phyloP scores from a whole-genome alignment of 2,329 filamentous ascomycete genomes.

The Xylariaceae sp. region DNA sequence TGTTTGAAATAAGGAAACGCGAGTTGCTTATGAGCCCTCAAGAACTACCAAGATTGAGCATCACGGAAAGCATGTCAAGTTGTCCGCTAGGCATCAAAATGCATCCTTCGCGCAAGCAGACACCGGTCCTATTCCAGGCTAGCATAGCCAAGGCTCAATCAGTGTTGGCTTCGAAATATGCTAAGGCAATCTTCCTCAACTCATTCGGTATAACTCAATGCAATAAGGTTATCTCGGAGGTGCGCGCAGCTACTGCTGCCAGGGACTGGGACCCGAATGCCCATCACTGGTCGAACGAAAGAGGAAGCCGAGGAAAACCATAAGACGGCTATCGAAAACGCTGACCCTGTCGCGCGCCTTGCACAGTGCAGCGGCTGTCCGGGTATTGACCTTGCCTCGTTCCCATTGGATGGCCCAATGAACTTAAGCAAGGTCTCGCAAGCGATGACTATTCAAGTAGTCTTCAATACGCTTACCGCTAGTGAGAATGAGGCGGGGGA shows the following conservation, averaged over 20 bases:
- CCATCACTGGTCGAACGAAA: neutral
- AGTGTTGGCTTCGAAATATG: conserved; percentile 58
- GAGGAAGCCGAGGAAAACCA: conserved; percentile 2
- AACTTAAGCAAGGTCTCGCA: conserved; percentile 1
- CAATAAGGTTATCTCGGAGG: neutral
- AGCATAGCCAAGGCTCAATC: conserved; percentile 59
- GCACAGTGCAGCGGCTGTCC: conserved; percentile 11
- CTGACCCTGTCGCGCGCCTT: conserved; percentile 8
- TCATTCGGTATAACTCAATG: neutral
- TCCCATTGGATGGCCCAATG: conserved; percentile 6
- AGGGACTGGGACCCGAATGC: neutral
- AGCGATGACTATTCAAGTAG: conserved; percentile 8
- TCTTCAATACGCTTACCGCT: conserved; percentile 6
- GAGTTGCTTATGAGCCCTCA: too few species aligned
- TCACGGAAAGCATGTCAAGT: conserved; percentile 53
- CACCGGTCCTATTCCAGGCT: conserved; percentile 61
- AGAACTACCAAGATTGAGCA: conserved; percentile 59
- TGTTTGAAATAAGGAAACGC: too few species aligned
- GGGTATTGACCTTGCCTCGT: conserved; percentile 10
- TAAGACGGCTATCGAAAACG: neutral
- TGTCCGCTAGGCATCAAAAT: conserved; percentile 57
- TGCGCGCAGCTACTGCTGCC: neutral
- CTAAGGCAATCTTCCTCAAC: conserved; percentile 50
- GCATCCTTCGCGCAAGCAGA: conserved; percentile 57
- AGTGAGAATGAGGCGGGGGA: neutral